Conservation (phyloP, 2,329 filamentous ascomycete species). For the Seiridium unicorne region DNA sequence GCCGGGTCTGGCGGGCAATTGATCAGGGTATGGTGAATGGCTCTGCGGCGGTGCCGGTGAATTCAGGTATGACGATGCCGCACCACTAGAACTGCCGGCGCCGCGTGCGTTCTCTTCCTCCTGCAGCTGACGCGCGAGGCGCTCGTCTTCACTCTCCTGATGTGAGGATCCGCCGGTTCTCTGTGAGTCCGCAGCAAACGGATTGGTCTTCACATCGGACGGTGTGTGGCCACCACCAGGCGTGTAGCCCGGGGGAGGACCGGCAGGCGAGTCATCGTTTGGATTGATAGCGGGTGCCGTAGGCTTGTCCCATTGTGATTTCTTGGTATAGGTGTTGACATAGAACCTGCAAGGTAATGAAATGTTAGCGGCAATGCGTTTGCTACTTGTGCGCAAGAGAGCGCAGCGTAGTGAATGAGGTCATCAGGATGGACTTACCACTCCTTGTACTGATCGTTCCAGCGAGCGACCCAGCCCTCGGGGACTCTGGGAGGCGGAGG, state of each 20-base stretch:
- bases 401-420: not conserved
- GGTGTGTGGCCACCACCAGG: conserved; percentile 42
- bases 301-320: conserved; percentile 88
- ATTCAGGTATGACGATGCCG: conserved; percentile 31
- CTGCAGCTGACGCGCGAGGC: conserved; percentile 73
- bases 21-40: conserved; percentile 30
- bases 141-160: conserved; percentile 20
- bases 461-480: conserved; percentile 82
- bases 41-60: conserved; percentile 23
- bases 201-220: conserved; percentile 66
- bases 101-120: conserved; percentile 75
- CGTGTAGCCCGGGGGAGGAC: conserved; percentile 68
- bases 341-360: conserved; percentile 66
- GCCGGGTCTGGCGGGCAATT: conserved; percentile 40
- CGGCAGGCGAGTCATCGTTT: conserved; percentile 44
- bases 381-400: too few species aligned
- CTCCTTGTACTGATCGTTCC: conserved; percentile 85
- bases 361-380: not conserved
- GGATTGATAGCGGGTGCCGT: conserved; percentile 63
- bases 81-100: conserved; percentile 22
- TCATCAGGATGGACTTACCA: conserved; percentile 40
- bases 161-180: conserved; percentile 12
- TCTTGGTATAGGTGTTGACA: conserved; percentile 83
- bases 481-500: conserved; percentile 62
- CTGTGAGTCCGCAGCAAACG: conserved; percentile 52